Evolutionary conservation across 441 rosid species (phyloP), one percentile per base, ranked within the genome.

Genomic region (Manihot esculenta): DNA sequence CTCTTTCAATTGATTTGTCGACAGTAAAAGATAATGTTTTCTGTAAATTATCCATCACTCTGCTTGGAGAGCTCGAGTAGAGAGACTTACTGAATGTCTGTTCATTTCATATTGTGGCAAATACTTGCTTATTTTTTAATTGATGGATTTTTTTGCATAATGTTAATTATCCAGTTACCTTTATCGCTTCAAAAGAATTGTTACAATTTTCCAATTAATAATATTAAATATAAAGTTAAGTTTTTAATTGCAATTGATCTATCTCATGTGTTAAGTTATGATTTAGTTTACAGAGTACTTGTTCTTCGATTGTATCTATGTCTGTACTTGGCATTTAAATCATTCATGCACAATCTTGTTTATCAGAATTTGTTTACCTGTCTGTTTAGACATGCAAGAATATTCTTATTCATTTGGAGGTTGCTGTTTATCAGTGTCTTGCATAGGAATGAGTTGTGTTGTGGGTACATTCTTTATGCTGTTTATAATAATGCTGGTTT

Each of bases 341-440:
- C 41, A 3, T 35, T 35, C 41, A 35, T 35, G 3, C 41, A 35
- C 0, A 0, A 4, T 35, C 5, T 4, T 35, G 3, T 35, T 35
- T 35, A 35, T 6, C 41, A 0, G 7, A 35, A 14, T 1, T 49
- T 49, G 5, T 49, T 17, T 49, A 14, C 20, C n/a, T 49, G 18
- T 49, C n/a, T 49, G 7, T 49, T n/a, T n/a, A 14, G 17, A 5
- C 1, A n/a, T 3, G 17, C n/a, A 14, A 58, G 62, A 27, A 27
- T 27, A 58, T 10, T 58, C 42, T 58, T 58, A 20, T 17, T 11
- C 17, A 23, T 60, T 60, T 60, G n/a, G 23, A 60, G n/a, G 45
- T 7, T 33, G 64, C 13, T 60, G 64, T 60, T 60, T 60, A 33
- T 59, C 45, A 35, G 23, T 60, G 64, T n/a, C 47, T 33, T 60